Evolutionary conservation across 768 basidiomycete genomes (phyloP).

Genomic region (Fistulinella prunicolor): DNA sequence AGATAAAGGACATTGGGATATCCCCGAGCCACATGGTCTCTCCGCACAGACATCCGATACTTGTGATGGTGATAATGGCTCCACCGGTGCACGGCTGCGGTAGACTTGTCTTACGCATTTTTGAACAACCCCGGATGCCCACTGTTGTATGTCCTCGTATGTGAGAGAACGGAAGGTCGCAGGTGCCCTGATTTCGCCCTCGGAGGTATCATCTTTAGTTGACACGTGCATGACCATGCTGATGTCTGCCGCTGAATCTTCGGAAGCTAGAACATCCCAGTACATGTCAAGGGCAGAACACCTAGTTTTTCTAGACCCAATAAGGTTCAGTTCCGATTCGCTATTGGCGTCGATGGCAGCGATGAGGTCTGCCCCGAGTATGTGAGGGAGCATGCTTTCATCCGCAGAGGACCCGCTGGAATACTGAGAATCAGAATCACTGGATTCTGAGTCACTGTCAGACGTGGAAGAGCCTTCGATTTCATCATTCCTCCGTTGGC

Average conservation of each 20-base stretch:
- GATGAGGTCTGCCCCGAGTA: constrained; percentile 27
- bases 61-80: constrained; percentile 26
- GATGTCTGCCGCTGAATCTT: constrained; percentile 18
- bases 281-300: constrained; percentile 1
- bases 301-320: not conserved
- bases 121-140: constrained; percentile 26
- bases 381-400: constrained; percentile 21
- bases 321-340: constrained; percentile 21
- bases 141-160: constrained; percentile 24
- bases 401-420: constrained; percentile 22
- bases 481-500: not conserved
- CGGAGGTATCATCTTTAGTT: constrained; percentile 8
- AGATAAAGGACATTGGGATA: constrained; percentile 24
- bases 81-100: constrained; percentile 2
- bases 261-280: constrained; percentile 11
- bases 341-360: constrained; percentile 28
- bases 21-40: constrained; percentile 20
- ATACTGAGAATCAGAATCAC: constrained; percentile 18
- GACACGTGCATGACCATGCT: constrained; percentile 23
- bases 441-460: constrained; percentile 17
- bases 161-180: constrained; percentile 14
- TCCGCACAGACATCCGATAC: constrained; percentile 27
- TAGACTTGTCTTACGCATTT: constrained; percentile 21
- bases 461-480: not conserved
- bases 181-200: constrained; percentile 8